Conservation (phyloP, 768 basidiomycete genomes). For the Sutorius australiensis region DNA sequence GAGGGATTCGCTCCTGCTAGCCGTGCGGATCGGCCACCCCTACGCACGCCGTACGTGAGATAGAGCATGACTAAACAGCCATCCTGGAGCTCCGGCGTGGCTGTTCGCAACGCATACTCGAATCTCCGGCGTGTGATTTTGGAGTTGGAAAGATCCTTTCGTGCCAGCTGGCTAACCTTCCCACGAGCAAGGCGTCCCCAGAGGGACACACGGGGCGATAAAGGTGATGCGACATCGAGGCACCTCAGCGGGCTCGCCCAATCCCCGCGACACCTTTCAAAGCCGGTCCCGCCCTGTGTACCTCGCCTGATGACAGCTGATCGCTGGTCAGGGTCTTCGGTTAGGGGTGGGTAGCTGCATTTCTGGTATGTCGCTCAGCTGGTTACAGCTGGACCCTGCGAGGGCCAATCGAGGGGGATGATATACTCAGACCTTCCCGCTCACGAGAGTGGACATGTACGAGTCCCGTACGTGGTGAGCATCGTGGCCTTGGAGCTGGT, state of each 20-base stretch:
- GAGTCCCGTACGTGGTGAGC: no score
- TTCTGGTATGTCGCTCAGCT: no score
- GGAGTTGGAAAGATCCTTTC: accelerated
- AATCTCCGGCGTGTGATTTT: neutral
- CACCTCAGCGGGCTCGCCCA: conserved; percentile 32
- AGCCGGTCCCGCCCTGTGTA: no score
- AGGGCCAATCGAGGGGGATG: no score
- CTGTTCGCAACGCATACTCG: neutral
- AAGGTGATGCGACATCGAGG: neutral
- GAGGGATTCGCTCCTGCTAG: no score
- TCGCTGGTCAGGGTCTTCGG: no score
- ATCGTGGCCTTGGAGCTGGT: no score
- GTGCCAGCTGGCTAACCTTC: accelerated
- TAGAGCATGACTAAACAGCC: neutral
- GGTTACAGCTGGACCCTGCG: no score
- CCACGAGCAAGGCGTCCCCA: conserved; percentile 14
- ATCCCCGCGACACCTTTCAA: conserved; percentile 27
- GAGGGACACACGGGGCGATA: conserved; percentile 16
- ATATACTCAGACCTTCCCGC: no score
- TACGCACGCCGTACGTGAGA: neutral
- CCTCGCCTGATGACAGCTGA: no score
- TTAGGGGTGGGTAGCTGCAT: no score
- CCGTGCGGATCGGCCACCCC: neutral
- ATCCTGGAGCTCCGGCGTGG: neutral
- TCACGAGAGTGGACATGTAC: no score